phyloP scores from a whole-genome alignment of 495 filamentous ascomycete genomes.

The Aspergillus ellipticus region DNA sequence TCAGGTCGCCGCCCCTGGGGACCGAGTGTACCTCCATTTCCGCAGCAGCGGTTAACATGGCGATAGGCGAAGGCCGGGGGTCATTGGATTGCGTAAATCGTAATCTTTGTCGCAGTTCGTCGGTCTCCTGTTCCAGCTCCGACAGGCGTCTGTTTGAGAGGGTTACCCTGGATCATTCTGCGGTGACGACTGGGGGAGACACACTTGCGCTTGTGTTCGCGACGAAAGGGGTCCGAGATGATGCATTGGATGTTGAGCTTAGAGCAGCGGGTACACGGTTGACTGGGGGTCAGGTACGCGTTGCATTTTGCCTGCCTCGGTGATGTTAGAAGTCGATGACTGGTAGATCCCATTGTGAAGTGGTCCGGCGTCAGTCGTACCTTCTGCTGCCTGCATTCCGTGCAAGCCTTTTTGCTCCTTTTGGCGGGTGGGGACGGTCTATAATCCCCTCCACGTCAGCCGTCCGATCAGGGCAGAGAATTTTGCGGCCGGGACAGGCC shows the following conservation, averaged over 20 bases:
- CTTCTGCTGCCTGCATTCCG: slow-evolving; percentile 46
- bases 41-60: slow-evolving; percentile 29
- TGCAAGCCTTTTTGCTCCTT: slow-evolving; percentile 43
- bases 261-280: slow-evolving; percentile 36
- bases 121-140: slow-evolving; percentile 35
- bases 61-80: slow-evolving; percentile 25
- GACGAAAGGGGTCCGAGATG: slow-evolving; percentile 41
- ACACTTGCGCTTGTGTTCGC: slow-evolving; percentile 44
- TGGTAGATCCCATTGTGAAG: too few relatives aligned
- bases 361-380: too few relatives aligned
- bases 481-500: too few relatives aligned
- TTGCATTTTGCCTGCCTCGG: slow-evolving; percentile 40
- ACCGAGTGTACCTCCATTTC: slow-evolving; percentile 21
- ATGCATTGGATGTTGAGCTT: slow-evolving; percentile 36
- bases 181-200: background rate
- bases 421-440: slow-evolving; percentile 23
- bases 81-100: slow-evolving; percentile 19
- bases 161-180: background rate
- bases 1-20: background rate
- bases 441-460: slow-evolving; percentile 3
- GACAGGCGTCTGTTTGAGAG: slow-evolving; percentile 28
- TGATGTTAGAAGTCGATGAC: background rate
- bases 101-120: slow-evolving; percentile 35
- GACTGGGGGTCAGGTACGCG: slow-evolving; percentile 30
- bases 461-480: too few relatives aligned